phyloP scores from a whole-genome alignment of 1,284 basidiomycete species.

The Trametes polyzona region DNA sequence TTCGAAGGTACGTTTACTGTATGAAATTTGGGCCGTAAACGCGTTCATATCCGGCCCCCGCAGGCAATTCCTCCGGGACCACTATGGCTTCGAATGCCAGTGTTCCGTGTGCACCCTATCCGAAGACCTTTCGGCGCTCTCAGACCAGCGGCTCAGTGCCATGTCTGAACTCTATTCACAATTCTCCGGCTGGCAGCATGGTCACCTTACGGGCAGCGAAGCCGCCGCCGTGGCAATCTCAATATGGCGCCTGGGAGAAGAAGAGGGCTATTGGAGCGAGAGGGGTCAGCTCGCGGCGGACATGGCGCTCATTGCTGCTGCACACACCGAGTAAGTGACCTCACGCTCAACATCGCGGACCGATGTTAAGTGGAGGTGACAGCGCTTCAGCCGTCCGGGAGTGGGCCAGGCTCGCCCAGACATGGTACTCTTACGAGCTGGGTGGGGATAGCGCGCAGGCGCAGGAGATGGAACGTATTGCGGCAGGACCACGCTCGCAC shows the following conservation, averaged over 20 bases:
- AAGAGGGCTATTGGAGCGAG: conserved; percentile 67
- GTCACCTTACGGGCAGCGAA: conserved; percentile 47
- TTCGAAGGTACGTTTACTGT: conserved; percentile 47
- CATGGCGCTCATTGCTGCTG: conserved; percentile 56
- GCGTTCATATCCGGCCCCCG: background rate
- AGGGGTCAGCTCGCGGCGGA: conserved; percentile 64
- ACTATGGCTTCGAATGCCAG: conserved; percentile 61
- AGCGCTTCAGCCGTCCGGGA: conserved; percentile 47
- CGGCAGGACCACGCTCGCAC: conserved; percentile 46
- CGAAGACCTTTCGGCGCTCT: conserved; percentile 46
- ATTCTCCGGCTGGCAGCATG: conserved; percentile 51
- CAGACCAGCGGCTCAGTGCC: conserved; percentile 50
- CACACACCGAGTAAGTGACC: conserved; percentile 59
- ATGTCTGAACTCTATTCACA: conserved; percentile 49
- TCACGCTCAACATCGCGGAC: background rate
- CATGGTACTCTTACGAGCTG: conserved; percentile 61
- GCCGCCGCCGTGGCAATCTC: conserved; percentile 49
- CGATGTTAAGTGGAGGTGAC: background rate
- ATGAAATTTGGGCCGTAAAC: too few relatives aligned
- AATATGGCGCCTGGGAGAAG: conserved; percentile 59
- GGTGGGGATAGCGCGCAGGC: conserved; percentile 55
- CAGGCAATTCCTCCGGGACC: conserved; percentile 49
- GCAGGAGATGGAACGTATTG: conserved; percentile 40
- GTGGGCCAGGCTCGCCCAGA: conserved; percentile 52
- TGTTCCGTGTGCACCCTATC: conserved; percentile 61